Evolutionary conservation across 1,284 basidiomycete genomes (phyloP).

Genomic region (Melampsora larici-populina): DNA sequence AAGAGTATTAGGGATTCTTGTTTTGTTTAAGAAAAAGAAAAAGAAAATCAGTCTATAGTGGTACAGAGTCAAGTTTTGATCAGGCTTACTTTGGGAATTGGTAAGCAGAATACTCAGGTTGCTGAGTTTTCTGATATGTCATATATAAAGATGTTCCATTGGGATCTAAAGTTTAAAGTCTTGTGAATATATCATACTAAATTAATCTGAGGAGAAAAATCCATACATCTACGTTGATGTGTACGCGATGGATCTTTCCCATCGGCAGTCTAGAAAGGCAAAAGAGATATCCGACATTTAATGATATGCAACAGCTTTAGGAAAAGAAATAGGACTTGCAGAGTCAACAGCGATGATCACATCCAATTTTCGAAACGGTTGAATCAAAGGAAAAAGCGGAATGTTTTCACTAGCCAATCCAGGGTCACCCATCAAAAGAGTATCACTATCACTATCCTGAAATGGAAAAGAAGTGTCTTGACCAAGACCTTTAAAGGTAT

Average conservation of each 20-base stretch:
- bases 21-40: too few species aligned
- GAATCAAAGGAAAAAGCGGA: conserved; percentile 33
- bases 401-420: conserved; percentile 31
- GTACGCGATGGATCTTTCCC: background rate
- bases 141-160: conserved; percentile 40
- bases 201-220: background rate
- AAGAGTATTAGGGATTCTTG: conserved; percentile 34
- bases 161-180: conserved; percentile 22
- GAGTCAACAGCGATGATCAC: conserved; percentile 41
- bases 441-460: conserved; percentile 20
- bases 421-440: conserved; percentile 28
- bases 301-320: background rate
- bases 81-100: conserved; percentile 32
- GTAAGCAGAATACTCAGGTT: conserved; percentile 17
- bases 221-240: background rate
- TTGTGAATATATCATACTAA: background rate
- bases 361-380: conserved; percentile 29
- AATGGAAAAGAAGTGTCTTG: conserved; percentile 5
- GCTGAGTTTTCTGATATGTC: conserved; percentile 21
- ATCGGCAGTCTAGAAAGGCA: background rate
- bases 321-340: background rate
- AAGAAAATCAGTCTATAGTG: too few species aligned
- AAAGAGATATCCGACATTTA: background rate
- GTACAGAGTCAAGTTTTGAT: background rate
- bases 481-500: conserved; percentile 31